phyloP scores from a whole-genome alignment of 2,329 filamentous ascomycete species.

The Penicillium sp. region DNA sequence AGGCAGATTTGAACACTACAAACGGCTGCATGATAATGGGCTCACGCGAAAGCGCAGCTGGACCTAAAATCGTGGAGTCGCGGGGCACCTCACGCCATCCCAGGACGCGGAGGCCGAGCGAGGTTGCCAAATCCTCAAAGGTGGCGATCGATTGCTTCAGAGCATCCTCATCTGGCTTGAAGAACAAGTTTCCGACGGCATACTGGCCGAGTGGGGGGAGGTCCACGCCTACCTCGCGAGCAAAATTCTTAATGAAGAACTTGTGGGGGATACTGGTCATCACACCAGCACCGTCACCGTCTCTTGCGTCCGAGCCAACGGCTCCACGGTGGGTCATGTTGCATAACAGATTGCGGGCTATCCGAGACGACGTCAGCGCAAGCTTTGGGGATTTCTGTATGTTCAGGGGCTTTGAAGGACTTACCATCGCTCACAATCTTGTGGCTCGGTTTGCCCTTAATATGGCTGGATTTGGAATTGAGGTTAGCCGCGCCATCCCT shows the following conservation, averaged over 20 bases:
- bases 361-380: constrained; percentile 13
- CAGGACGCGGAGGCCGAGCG: constrained; percentile 82
- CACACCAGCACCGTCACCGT: constrained; percentile 96
- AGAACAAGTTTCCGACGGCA: constrained; percentile 95
- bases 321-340: constrained; percentile 99
- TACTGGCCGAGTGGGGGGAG: constrained; percentile 89
- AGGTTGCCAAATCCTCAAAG: constrained; percentile 91
- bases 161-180: constrained; percentile 91
- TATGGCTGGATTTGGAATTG: constrained; percentile 63
- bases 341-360: constrained; percentile 89
- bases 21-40: constrained; percentile 95
- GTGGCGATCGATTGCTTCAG: constrained; percentile 85
- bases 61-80: constrained; percentile 89
- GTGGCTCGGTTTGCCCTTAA: constrained; percentile 95
- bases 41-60: constrained; percentile 89
- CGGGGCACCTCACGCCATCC: constrained; percentile 96
- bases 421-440: constrained; percentile 98
- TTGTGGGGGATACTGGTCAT: constrained; percentile 99
- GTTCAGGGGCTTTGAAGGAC: constrained; percentile 31
- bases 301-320: constrained; percentile 94
- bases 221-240: constrained; percentile 82
- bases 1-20: constrained; percentile 80
- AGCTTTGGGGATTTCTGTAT: not conserved
- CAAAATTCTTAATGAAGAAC: constrained; percentile 99
- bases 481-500: constrained; percentile 14